Evolutionary conservation across 306 rosid species (phyloP), one percentile per base, ranked within the genome.

Genomic region (Trichosanthes truncata): DNA sequence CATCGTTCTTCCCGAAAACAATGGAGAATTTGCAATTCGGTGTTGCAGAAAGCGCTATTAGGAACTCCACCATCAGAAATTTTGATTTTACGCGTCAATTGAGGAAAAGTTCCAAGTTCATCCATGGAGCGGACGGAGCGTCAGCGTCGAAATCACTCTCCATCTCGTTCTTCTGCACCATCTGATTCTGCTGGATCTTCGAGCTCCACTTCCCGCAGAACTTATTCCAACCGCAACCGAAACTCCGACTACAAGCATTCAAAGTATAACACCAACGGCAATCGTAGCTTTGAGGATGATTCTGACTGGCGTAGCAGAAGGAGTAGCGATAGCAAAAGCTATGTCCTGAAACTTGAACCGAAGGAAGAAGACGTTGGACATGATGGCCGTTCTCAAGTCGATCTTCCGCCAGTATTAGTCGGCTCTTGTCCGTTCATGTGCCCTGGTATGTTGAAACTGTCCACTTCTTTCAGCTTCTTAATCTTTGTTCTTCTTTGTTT

Each of bases 391-490:
- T 86, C 89, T 62, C 52, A 61, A 59, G 61, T 72, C 40, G 81
- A 81, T 79, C 57, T 74, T 82, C 78, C 78, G 36, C 78, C 83
- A 68, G 53, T 36, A 5, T 31, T 90, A 26, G 80, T 84, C 61
- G 97, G 95, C 38, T 85, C 91, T 67, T 94, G 98, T 84, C 84
- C 93, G 77, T 84, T 84, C 61, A 91, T 92, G 98, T 94, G 98
- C 85, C 93, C 97, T 82, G 98, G 98, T 94, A 78, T 12, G 36
- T 26, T 49, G 61, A 29, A 26, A 49, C 52, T 15, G 9, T 21
- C 7, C 33, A 49, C 17, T 51, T 72, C 80, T 68, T 65, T 26
- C 61, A 78, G n/a, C 29, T 46, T 36, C 36, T 11, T 1, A 3
- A 49, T 26, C 7, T n/a, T 9, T 6, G 13, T 18, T 62, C 23